Percentiles rank a stretch among this genome's conserved stretches.
Evolutionary conservation across 176 grass and related monocot species (phyloP).

Genomic region (Pontederia crassipes): DNA sequence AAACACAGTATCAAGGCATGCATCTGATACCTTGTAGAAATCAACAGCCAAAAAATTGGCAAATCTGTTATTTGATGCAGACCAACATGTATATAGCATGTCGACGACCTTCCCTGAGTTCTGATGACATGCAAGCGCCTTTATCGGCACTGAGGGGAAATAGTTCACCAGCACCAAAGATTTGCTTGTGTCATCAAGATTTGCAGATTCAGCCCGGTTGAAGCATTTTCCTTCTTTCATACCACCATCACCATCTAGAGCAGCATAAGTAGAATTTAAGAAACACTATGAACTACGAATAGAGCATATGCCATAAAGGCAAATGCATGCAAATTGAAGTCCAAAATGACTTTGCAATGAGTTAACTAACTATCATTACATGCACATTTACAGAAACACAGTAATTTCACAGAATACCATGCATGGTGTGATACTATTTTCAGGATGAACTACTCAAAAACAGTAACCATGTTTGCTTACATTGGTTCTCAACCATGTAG

Average conservation of each 20-base stretch:
- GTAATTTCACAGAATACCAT: too few relatives aligned
- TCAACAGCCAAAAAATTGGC: constrained; percentile 65
- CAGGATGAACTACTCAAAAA: background rate
- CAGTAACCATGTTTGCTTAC: constrained; percentile 23
- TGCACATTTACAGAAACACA: too few relatives aligned
- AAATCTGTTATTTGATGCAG: constrained; percentile 41
- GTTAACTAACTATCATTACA: too few relatives aligned
- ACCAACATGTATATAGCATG: constrained; percentile 51
- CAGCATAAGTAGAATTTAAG: background rate
- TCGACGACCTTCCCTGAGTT: constrained; percentile 32
- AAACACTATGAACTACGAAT: too few relatives aligned
- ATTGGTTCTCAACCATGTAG: constrained; percentile 97
- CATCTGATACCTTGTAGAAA: constrained; percentile 48
- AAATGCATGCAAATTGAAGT: too few relatives aligned
- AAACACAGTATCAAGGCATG: background rate
- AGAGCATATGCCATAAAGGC: too few relatives aligned
- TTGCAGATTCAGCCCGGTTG: constrained; percentile 47
- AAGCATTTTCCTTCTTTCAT: constrained; percentile 57
- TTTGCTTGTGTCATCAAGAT: constrained; percentile 47
- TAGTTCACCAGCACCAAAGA: constrained; percentile 66
- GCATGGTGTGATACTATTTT: background rate
- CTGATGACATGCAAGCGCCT: constrained; percentile 31
- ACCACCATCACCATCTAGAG: constrained; percentile 55
- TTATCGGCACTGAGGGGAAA: constrained; percentile 43
- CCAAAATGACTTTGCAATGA: too few relatives aligned